Evolutionary conservation across 768 basidiomycete species (phyloP).

Genomic region (Dioszegia crocea): DNA sequence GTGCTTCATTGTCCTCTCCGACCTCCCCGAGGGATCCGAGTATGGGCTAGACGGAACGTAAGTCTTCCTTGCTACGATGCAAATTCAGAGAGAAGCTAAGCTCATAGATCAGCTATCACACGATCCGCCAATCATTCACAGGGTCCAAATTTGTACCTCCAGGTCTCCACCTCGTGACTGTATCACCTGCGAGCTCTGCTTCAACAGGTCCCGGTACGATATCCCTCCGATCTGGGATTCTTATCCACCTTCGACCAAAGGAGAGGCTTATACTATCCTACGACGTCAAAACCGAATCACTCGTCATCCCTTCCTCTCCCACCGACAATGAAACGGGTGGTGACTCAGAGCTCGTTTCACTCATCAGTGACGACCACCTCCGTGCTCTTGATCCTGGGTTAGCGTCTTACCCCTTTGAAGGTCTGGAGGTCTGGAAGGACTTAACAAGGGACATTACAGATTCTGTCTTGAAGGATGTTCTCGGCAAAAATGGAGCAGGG

Average conservation of each 20-base stretch:
- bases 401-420: conserved; percentile 49
- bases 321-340: conserved; percentile 9
- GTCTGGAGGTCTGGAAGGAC: conserved; percentile 35
- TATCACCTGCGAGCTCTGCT: conserved; percentile 24
- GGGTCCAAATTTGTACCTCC: conserved; percentile 52
- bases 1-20: conserved; percentile 47
- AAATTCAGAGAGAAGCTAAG: no score
- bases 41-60: conserved; percentile 51
- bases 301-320: conserved; percentile 8
- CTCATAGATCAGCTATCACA: conserved; percentile 24
- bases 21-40: conserved; percentile 46
- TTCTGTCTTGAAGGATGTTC: conserved; percentile 33
- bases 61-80: no score
- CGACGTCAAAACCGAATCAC: conserved; percentile 33
- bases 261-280: conserved; percentile 39
- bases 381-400: conserved; percentile 46
- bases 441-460: conserved; percentile 35
- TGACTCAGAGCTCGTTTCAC: no score
- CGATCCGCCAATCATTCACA: conserved; percentile 33
- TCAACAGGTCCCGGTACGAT: conserved; percentile 18
- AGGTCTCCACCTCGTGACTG: conserved; percentile 50
- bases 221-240: conserved; percentile 43
- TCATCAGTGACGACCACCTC: conserved; percentile 48
- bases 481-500: conserved; percentile 33
- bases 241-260: conserved; percentile 28